Evolutionary conservation across 2,329 filamentous ascomycete species (phyloP), one percentile per base, ranked within the genome.

Genomic region (Colletotrichum sp.): DNA sequence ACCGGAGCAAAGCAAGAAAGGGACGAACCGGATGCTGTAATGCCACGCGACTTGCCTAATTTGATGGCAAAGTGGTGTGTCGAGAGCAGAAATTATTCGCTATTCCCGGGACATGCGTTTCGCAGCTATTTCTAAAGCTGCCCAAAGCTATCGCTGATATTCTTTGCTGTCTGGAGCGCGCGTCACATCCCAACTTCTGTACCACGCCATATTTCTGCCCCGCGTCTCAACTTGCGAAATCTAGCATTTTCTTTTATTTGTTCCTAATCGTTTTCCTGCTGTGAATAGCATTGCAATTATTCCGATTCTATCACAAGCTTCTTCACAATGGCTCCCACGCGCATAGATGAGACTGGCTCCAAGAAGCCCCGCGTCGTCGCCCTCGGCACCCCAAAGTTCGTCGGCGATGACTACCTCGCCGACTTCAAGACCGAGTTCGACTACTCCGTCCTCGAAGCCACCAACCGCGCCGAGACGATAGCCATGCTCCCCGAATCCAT

Each of bases 311-410:
- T 7, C 15, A 18, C 8, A 62, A 27, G 24, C 4, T 6, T 3
- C 0, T n/a, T 4, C 47, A 29, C 33, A 31, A 70, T 70, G 47
- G 51, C 61, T 33, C 61, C 61, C 15, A 24, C 51, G 11, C 51
- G 68, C 6, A 65, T 38, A n/a, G 68, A 70, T 34, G 68, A 65
- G 13, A 47, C 54, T 6, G 51, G 68, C 51, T 47, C 55, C 2
- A 70, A 31, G 66, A 86, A 84, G 76, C 84, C 84, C 15, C 81
- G 83, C 24, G 83, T 87, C 0, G 84, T 87, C 1, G 78, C 77
- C n/a, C 79, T 87, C 6, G 86, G 86, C 21, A 76, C 77, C 6
- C 85, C 85, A 9, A 81, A 81, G 33, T 86, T 79, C 71, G 78
- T 84, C 15, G 82, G 81, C 9, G 77, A 80, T 1, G 82, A 86